These are phyloP conservation scores for Fusarium continuum DNA, from an alignment of 2,329 filamentous ascomycete species.

Conservation along the genomic window DNA sequence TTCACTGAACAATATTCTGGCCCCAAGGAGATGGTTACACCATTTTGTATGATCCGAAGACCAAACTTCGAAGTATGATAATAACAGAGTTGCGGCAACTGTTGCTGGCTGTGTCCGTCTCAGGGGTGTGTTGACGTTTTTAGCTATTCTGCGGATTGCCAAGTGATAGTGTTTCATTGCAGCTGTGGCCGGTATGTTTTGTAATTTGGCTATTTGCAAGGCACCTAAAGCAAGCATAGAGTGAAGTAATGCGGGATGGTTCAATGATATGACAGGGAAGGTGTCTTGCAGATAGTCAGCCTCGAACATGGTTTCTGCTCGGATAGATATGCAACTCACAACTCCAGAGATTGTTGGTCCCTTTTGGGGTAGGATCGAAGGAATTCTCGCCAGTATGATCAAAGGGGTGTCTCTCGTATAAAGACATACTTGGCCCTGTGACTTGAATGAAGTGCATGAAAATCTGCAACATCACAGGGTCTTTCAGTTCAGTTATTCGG, in stretches of 20 bases:
- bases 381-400: constrained; percentile 70
- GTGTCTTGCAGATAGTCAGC: constrained; percentile 64
- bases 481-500: constrained; percentile 76
- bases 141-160: constrained; percentile 79
- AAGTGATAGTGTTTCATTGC: constrained; percentile 94
- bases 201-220: constrained; percentile 86
- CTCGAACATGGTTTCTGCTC: neutral
- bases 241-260: constrained; percentile 87
- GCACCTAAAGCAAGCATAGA: constrained; percentile 89
- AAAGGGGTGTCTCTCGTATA: constrained; percentile 84
- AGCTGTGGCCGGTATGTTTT: constrained; percentile 76
- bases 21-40: constrained; percentile 90
- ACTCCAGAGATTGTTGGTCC: constrained; percentile 72
- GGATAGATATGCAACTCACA: constrained; percentile 54
- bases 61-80: constrained; percentile 95
- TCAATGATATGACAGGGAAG: constrained; percentile 83
- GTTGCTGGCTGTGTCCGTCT: constrained; percentile 81
- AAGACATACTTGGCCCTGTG: constrained; percentile 84
- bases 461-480: constrained; percentile 80
- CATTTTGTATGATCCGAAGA: constrained; percentile 94
- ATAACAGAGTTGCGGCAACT: constrained; percentile 84
- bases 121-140: constrained; percentile 74
- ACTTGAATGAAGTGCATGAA: constrained; percentile 94
- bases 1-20: constrained; percentile 82
- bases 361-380: constrained; percentile 67